Base-by-base conservation (phyloP, 202 grass and related monocot genomes). In the Elaeis oleifera region DNA sequence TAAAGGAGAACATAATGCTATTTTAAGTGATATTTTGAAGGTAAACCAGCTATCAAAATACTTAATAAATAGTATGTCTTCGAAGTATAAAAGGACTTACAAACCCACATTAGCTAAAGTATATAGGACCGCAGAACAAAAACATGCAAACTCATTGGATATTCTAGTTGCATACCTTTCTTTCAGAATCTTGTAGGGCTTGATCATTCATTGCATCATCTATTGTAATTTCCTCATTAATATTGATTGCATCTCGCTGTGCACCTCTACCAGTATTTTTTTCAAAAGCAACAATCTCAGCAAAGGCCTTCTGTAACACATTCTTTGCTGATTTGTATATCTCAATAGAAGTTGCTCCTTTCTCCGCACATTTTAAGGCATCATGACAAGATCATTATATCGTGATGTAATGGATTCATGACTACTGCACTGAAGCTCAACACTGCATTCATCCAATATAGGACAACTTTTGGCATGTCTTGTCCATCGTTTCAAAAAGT, bases 171-270 rank as follows among this genome's bases (percentile, higher is more conserved):
- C 18, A 51, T 75, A 91, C 87, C 92, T 97, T 91, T 64, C 74
- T 65, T 79, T 84, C 74, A 69, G 79, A 85, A 79, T 91, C 84
- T 79, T 81, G 79, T 50, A 85, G 79, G 61, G 82, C 77, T 24
- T 79, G 79, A 79, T 91, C 79, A 74, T 81, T 83, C 58, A 91
- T 74, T 1, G 76, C 57, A 68, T 96, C 91, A 81, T 85, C 76
- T 51, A 88, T 68, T 1, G 66, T 89, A 54, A 97, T 82, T 72
- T 91, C 92, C 51, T 97, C 88, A 22, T 97, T 97, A 60, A 97
- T 97, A 64, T 97, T 97, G 70, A 91, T 97, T 50, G 36, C 74
- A 71, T 91, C 88, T 69, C 87, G 83, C 66, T 91, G 92, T 50
- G 67, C 70, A 71, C 59, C 79, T 63, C 61, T 63, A 20, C 49